Evolutionary conservation across 2,329 filamentous ascomycete genomes (phyloP).

Genomic region (Aureobasidium musti): DNA sequence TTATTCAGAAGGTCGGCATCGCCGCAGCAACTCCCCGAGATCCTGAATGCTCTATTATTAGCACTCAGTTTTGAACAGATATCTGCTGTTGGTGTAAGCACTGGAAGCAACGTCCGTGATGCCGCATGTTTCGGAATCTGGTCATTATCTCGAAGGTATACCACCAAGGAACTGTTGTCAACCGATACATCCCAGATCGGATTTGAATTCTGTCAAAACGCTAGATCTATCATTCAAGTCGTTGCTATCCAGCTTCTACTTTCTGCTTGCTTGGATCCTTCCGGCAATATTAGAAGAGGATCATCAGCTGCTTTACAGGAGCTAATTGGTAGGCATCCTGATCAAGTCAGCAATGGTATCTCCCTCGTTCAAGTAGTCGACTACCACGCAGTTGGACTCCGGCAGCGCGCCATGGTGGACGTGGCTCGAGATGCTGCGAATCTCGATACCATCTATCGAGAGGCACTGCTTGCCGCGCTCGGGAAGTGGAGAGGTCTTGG

Average conservation of each 20-base stretch:
- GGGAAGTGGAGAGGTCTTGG: constrained; percentile 87
- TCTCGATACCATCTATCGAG: constrained; percentile 66
- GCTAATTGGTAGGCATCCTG: constrained; percentile 86
- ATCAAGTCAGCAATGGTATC: constrained; percentile 80
- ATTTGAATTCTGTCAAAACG: not conserved
- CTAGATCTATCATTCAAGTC: constrained; percentile 55
- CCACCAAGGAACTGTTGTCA: constrained; percentile 70
- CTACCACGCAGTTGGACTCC: constrained; percentile 88
- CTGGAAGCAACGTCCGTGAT: constrained; percentile 89
- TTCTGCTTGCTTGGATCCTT: constrained; percentile 80
- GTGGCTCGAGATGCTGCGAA: constrained; percentile 69
- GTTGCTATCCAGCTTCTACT: constrained; percentile 80
- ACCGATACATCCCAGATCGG: constrained; percentile 50
- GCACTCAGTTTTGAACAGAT: constrained; percentile 88
- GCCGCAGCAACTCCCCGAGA: constrained; percentile 66
- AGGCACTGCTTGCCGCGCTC: constrained; percentile 68
- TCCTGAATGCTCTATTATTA: constrained; percentile 74
- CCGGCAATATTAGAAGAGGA: constrained; percentile 89
- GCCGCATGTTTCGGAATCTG: constrained; percentile 96
- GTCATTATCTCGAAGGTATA: constrained; percentile 85
- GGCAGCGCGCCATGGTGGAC: constrained; percentile 76
- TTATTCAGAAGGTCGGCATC: constrained; percentile 83
- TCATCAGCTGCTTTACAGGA: constrained; percentile 94
- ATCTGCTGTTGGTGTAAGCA: constrained; percentile 76
- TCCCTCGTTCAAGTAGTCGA: constrained; percentile 85